These are phyloP conservation scores for Aspergillus transmontanensis DNA, from an alignment of 2,329 filamentous ascomycete species.

Conservation along the genomic window DNA sequence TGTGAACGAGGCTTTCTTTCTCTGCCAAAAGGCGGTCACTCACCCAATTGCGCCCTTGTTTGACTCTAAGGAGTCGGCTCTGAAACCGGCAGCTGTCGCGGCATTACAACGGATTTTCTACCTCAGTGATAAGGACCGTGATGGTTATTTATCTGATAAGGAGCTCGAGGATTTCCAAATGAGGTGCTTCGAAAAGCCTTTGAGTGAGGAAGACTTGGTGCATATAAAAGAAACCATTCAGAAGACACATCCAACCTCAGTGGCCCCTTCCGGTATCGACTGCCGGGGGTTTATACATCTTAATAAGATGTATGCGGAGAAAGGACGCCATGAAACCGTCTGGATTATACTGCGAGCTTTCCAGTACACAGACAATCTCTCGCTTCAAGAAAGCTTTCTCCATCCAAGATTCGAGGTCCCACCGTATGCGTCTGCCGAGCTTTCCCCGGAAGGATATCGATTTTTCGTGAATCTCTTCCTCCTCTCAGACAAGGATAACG, in stretches of 20 bases:
- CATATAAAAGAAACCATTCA: conserved; percentile 90
- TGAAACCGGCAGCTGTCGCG: conserved; percentile 87
- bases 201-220: conserved; percentile 77
- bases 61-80: conserved; percentile 85
- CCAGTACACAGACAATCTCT: conserved; percentile 93
- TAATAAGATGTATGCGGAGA: conserved; percentile 96
- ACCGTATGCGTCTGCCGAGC: conserved; percentile 85
- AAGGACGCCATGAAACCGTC: conserved; percentile 95
- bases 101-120: conserved; percentile 92
- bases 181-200: conserved; percentile 86
- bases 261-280: conserved; percentile 73
- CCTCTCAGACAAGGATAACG: conserved; percentile 95
- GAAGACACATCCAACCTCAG: conserved; percentile 65
- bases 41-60: conserved; percentile 96
- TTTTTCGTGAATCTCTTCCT: conserved; percentile 98
- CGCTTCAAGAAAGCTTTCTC: conserved; percentile 85
- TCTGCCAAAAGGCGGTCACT: conserved; percentile 97
- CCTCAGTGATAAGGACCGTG: conserved; percentile 93
- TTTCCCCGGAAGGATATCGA: conserved; percentile 90
- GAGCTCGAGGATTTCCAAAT: conserved; percentile 90
- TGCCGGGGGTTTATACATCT: conserved; percentile 82
- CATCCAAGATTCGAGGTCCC: conserved; percentile 94
- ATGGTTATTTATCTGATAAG: conserved; percentile 84
- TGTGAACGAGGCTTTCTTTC: conserved; percentile 94
- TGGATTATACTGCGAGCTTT: conserved; percentile 97